Evolutionary conservation across 2,329 filamentous ascomycete genomes (phyloP), one percentile per base, ranked within the genome.

Genomic region (Sporothrix euskadiensis): DNA sequence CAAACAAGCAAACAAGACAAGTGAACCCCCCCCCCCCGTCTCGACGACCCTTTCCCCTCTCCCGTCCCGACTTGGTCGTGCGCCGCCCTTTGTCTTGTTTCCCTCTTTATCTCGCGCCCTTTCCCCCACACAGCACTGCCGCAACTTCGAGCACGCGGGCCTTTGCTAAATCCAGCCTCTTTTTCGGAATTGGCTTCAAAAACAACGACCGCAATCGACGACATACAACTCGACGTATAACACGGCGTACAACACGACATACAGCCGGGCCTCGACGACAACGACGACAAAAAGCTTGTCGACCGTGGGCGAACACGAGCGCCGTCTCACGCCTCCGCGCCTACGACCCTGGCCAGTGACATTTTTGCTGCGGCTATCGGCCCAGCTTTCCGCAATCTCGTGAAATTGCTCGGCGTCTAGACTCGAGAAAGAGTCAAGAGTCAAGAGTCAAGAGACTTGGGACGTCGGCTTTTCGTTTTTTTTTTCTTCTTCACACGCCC

Each of bases 11-110:
- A 35, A 39, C 47, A 10, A 47, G 39, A 66, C 39, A 35, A 47
- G 39, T 8, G 22, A 49, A 32, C 26, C 26, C 26, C 26, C 26
- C 9, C 26, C 26, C 47, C 47, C n/a, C 16, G 47, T 69, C 26
- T 26, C 47, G 30, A 49, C 14, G 7, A n/a, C 30, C 65, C 22
- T 6, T 52, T 16, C 30, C 30, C 49, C 54, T 41, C 56, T 49
- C 56, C 41, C 56, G 39, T 39, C 57, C 61, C 39, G 61, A 47
- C 61, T 66, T 66, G 22, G 61, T 65, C 16, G 59, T 39, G 54
- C 66, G 63, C 71, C 54, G 41, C 22, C 35, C 44, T 69, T 73
- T 63, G 71, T 70, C 66, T 66, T 30, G 41, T 66, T 61, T 66
- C 61, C 41, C 44, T 49, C 54, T 56, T 54, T 73, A 63, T 69